Conservation (phyloP, 345 rosid species). For the Eucalyptus erythrocorys region DNA sequence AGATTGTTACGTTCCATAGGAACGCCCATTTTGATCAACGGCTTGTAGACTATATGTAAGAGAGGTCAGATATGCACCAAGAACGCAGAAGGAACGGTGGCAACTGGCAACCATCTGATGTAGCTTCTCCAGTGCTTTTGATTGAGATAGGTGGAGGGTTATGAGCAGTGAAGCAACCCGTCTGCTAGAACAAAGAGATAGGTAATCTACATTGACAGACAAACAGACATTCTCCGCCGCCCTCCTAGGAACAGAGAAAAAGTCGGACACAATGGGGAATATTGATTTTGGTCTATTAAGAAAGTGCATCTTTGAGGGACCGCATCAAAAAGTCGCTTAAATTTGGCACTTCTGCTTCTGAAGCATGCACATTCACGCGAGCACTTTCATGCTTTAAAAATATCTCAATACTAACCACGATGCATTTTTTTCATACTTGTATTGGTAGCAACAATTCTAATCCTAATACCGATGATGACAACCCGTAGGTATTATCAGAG, state of each 20-base stretch:
- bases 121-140: constrained; percentile 66
- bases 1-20: not conserved
- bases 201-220: constrained; percentile 65
- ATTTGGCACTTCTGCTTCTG: not conserved
- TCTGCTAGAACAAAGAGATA: constrained; percentile 58
- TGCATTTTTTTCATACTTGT: not conserved
- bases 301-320: not conserved
- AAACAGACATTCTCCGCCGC: not conserved
- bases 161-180: constrained; percentile 58
- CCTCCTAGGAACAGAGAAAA: not conserved
- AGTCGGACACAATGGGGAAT: not conserved
- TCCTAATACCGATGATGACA: not conserved
- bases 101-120: constrained; percentile 57
- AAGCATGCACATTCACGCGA: not conserved
- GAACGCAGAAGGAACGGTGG: not conserved
- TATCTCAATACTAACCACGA: not conserved
- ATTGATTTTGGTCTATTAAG: not conserved
- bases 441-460: not conserved
- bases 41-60: not conserved
- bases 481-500: not conserved
- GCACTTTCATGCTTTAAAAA: not conserved
- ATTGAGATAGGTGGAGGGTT: constrained; percentile 77
- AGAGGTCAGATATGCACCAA: not conserved
- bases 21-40: not conserved
- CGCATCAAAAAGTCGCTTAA: not conserved